Evolutionary conservation across 805 yeast species (phyloP), one percentile per base, ranked within the genome.

Genomic region (Ogataea wickerhamii): DNA sequence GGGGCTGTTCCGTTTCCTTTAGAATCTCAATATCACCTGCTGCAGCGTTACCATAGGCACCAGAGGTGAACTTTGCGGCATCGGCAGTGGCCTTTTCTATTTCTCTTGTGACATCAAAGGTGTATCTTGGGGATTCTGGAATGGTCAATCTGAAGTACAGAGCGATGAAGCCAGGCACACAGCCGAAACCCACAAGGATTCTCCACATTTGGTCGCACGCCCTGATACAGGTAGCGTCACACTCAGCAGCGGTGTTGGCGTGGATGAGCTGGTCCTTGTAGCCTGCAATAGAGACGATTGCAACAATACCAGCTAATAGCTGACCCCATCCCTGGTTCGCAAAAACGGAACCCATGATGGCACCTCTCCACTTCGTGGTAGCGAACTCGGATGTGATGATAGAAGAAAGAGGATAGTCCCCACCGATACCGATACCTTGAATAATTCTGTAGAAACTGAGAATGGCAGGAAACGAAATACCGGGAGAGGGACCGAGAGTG

Each of bases 321-420:
- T 89, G 96, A 64, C 97, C 97, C 80, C 93, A 78, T 66, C 96
- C 97, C 70, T 89, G 97, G 72, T 88, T 88, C 41, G 96, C 91
- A 65, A 89, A 89, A 40, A 87, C 96, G 20, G 96, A 95, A 59
- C 86, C 88, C 95, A 87, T 87, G 54, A 87, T 87, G 49, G 96
- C 95, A 75, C 96, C 96, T 80, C 96, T 85, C 95, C 95, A 87
- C 66, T 84, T 87, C 50, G 96, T 87, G 43, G 96, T 86, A 19
- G 96, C 76, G 57, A 87, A 87, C 71, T 87, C 96, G 41, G 96
- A 82, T 7, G 95, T 82, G 49, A 87, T 87, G 62, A 87, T 82
- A n/a, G 95, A 86, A 13, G 95, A 86, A 56, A 88, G 73, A 51
- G 96, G 96, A 64, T 87, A 87, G 70, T 87, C 96, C 74, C 96